These are phyloP conservation scores for Kwoniella botswanensis DNA, from an alignment of 768 basidiomycete genomes.

Conservation along the genomic window DNA sequence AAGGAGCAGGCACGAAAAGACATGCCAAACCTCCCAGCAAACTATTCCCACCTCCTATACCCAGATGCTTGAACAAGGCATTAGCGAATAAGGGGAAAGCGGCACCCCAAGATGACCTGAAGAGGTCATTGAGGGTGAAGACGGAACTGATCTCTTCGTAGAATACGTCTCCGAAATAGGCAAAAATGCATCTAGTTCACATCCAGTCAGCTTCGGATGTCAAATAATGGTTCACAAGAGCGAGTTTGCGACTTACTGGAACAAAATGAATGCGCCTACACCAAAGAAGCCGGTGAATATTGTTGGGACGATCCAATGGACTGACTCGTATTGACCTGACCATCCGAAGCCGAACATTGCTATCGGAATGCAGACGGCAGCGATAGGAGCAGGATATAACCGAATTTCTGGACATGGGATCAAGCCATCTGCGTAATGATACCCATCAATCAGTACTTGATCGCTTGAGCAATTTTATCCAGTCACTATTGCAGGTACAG, in stretches of 20 bases:
- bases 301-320: slow-evolving; percentile 27
- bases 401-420: slow-evolving; percentile 27
- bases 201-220: neutral
- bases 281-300: slow-evolving; percentile 28
- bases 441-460: neutral
- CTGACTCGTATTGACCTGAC: slow-evolving; percentile 21
- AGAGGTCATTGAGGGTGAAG: slow-evolving; percentile 28
- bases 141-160: slow-evolving; percentile 25
- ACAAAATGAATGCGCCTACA: slow-evolving; percentile 23
- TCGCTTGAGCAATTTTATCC: neutral
- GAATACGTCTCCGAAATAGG: slow-evolving; percentile 16
- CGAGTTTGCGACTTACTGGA: slow-evolving; percentile 10
- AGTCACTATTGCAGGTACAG: neutral
- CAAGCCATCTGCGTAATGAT: slow-evolving; percentile 22
- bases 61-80: slow-evolving; percentile 26
- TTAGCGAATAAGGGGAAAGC: slow-evolving; percentile 29
- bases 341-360: slow-evolving; percentile 34
- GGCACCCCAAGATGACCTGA: slow-evolving; percentile 28
- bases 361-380: slow-evolving; percentile 27
- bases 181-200: neutral
- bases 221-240: too few relatives aligned
- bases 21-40: slow-evolving; percentile 22
- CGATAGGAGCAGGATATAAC: slow-evolving; percentile 18
- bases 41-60: slow-evolving; percentile 24
- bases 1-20: slow-evolving; percentile 30